Percentiles rank a stretch among this genome's conserved stretches.
phyloP scores from a whole-genome alignment of 805 yeast species.

The Zygosaccharomyces bisporus region DNA sequence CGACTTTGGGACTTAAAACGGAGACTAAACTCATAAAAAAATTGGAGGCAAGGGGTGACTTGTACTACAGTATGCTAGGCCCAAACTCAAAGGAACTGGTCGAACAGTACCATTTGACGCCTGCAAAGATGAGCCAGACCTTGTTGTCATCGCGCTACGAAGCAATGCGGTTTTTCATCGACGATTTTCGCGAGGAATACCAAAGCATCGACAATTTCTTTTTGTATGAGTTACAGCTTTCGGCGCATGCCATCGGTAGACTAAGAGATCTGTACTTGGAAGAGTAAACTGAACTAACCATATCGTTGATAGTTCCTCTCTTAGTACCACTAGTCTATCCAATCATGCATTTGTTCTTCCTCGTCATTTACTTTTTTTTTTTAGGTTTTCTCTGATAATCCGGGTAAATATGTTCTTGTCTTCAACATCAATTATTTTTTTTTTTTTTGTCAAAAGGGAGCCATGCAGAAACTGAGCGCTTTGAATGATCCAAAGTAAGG shows the following conservation, averaged over 20 bases:
- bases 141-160: constrained; percentile 63
- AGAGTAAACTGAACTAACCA: no score
- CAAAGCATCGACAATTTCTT: constrained; percentile 54
- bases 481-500: constrained; percentile 2
- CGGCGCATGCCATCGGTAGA: constrained; percentile 41
- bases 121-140: constrained; percentile 52
- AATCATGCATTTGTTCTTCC: not conserved
- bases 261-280: constrained; percentile 37
- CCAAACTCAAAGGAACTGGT: constrained; percentile 32
- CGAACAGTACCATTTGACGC: constrained; percentile 23
- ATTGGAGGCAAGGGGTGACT: constrained; percentile 38
- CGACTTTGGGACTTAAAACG: constrained; percentile 58
- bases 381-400: not conserved
- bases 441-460: constrained; percentile 1
- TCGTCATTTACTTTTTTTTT: not conserved
- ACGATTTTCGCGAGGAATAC: constrained; percentile 46
- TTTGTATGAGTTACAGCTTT: constrained; percentile 42
- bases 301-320: not conserved
- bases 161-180: constrained; percentile 63
- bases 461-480: constrained; percentile 7
- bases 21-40: constrained; percentile 29
- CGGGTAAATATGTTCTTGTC: not conserved
- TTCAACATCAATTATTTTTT: constrained; percentile 3
- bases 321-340: not conserved
- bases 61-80: constrained; percentile 33